Evolutionary conservation across 2,329 filamentous ascomycete genomes (phyloP), one percentile per base, ranked within the genome.

Genomic region (Aureobasidium mangrovei): DNA sequence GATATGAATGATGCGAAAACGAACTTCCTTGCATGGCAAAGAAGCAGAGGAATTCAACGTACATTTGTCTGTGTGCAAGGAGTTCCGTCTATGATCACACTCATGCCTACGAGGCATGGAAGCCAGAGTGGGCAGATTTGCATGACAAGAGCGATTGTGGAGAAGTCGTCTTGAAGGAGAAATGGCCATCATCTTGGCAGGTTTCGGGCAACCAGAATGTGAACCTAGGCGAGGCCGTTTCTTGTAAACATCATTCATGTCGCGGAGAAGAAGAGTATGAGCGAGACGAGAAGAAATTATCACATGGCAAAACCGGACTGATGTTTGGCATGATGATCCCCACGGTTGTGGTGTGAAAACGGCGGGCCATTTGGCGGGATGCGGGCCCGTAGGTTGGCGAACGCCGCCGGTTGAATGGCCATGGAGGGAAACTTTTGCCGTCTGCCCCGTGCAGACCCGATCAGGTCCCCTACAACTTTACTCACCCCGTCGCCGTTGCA

Each of bases 21-120:
- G 26, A 28, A n/a, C 28, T 24, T 48, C 46, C 46, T 48, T 51
- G 39, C 39, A 18, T 51, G 24, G 47, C 29, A 10, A 26, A 31
- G 42, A 10, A 33, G 33, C 39, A 51, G 32, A 48, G 46, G 47
- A 42, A 51, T 41, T 42, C 38, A 51, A 33, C 47, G 29, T 51
- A 51, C 47, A 51, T 51, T 27, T 27, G n/a, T 41, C 47, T 28
- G 28, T 42, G 47, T 42, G 47, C 12, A 35, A 51, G 47, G 47
- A 51, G 42, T 51, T 36, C 18, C 31, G n/a, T 42, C 39, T 33
- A 10, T 42, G 47, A 51, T 6, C 29, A 35, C 36, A 42, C 8
- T 26, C 38, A 42, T 24, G 9, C 39, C 39, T 28, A 27, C 18
- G 38, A 51, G 47, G 28, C 38, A 42, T 35, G 36, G 24, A 40